Percentiles rank a stretch among this genome's conserved stretches.
Evolutionary conservation across 83 land plant species (phyloP).

Genomic region (Larix sibirica): DNA sequence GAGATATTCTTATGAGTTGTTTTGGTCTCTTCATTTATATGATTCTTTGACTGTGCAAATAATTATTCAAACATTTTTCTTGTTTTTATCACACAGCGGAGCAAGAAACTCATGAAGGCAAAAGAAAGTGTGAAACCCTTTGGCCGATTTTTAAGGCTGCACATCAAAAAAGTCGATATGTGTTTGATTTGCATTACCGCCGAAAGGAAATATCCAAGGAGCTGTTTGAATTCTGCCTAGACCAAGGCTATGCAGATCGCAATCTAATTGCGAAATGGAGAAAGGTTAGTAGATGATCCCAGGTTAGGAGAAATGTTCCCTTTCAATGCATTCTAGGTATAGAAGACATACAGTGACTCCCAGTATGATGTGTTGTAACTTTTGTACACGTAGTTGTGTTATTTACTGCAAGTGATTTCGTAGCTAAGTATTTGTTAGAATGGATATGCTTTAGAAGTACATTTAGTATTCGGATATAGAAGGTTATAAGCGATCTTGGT

Average conservation of each 20-base stretch:
- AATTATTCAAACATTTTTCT: background rate
- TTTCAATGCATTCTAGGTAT: background rate
- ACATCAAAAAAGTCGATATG: conserved; percentile 73
- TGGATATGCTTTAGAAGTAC: too few species aligned
- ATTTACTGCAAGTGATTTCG: too few species aligned
- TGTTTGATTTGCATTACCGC: conserved; percentile 65
- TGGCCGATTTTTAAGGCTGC: conserved; percentile 73
- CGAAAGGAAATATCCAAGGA: conserved; percentile 71
- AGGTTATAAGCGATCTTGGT: background rate
- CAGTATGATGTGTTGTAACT: too few species aligned
- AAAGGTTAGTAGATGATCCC: conserved; percentile 35
- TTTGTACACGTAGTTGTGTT: too few species aligned
- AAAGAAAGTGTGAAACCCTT: conserved; percentile 72
- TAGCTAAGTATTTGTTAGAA: too few species aligned
- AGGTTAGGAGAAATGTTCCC: background rate
- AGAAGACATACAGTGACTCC: too few species aligned
- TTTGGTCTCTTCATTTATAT: background rate
- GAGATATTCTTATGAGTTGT: background rate
- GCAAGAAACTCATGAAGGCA: conserved; percentile 78
- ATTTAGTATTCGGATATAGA: background rate
- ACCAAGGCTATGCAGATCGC: conserved; percentile 71
- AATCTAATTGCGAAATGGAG: conserved; percentile 79
- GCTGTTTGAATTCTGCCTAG: conserved; percentile 74
- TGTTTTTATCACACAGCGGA: conserved; percentile 50
- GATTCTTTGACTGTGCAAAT: background rate